phyloP scores from a whole-genome alignment of 371 early-diverging fungal species.

The Batkoa obscura region DNA sequence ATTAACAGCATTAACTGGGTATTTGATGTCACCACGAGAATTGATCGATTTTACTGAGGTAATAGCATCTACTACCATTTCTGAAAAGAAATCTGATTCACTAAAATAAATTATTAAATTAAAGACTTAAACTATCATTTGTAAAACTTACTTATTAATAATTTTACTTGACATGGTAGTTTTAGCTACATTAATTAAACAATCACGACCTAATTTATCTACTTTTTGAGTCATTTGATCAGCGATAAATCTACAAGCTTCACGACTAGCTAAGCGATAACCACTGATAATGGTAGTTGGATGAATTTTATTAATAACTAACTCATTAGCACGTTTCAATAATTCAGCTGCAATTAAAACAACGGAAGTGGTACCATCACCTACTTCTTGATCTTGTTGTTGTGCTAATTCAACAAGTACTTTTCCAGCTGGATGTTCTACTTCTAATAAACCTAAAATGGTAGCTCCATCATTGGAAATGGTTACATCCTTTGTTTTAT shows the following conservation, averaged over 20 bases:
- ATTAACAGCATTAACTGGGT: constrained; percentile 96
- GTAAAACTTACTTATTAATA: constrained; percentile 56
- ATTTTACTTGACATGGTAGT: constrained; percentile 98
- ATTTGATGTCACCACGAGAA: constrained; percentile 73
- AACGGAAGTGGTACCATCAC: constrained; percentile 99
- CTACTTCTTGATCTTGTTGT: constrained; percentile 99
- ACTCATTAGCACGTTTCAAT: constrained; percentile 88
- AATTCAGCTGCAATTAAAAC: constrained; percentile 98
- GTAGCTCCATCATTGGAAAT: constrained; percentile 99
- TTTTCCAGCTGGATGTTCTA: constrained; percentile 95
- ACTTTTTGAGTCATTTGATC: constrained; percentile 88
- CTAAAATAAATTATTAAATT: constrained; percentile 82
- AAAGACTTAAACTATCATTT: constrained; percentile 38
- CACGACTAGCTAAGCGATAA: constrained; percentile 94
- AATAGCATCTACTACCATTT: constrained; percentile 92
- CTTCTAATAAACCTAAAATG: constrained; percentile 90
- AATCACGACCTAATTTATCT: constrained; percentile 79
- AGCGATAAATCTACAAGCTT: constrained; percentile 96
- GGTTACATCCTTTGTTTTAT: constrained; percentile 98
- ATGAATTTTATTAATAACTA: constrained; percentile 96
- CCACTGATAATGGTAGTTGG: constrained; percentile 98
- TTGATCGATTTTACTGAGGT: constrained; percentile 77
- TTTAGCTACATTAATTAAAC: constrained; percentile 90
- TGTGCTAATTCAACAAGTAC: constrained; percentile 97
- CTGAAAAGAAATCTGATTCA: constrained; percentile 89